phyloP scores from a whole-genome alignment of 2,329 filamentous ascomycete species.

The Gaeumannomyces tritici region DNA sequence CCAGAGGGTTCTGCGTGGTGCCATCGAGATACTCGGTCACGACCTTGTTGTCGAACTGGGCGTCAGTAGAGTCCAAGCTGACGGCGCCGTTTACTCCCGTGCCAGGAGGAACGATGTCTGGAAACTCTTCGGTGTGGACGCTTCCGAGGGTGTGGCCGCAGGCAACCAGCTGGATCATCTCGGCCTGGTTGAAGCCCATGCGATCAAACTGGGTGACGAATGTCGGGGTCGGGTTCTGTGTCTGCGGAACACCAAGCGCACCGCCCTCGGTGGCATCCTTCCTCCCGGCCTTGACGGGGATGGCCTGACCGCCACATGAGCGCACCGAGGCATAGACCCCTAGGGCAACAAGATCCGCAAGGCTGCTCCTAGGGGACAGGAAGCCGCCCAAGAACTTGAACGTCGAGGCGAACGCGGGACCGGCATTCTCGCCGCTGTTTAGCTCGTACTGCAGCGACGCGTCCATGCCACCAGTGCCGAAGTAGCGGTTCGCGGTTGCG shows the following conservation, averaged over 20 bases:
- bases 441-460: conserved; percentile 52
- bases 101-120: conserved; percentile 37
- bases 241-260: conserved; percentile 42
- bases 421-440: conserved; percentile 43
- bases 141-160: conserved; percentile 54
- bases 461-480: conserved; percentile 44
- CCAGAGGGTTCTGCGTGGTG: conserved; percentile 43
- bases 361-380: conserved; percentile 37
- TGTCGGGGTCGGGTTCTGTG: conserved; percentile 40
- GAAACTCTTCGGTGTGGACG: conserved; percentile 45
- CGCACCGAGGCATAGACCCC: conserved; percentile 49
- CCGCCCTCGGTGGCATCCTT: conserved; percentile 41
- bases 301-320: conserved; percentile 45
- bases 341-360: conserved; percentile 49
- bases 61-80: conserved; percentile 35
- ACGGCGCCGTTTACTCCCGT: conserved; percentile 31
- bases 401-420: conserved; percentile 43
- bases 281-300: conserved; percentile 44
- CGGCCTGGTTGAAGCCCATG: conserved; percentile 44
- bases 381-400: conserved; percentile 44
- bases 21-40: conserved; percentile 47
- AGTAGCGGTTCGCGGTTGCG: conserved; percentile 40
- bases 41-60: conserved; percentile 45
- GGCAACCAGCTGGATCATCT: conserved; percentile 52
- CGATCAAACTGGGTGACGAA: conserved; percentile 46